Base-by-base conservation (phyloP, 2,329 filamentous ascomycete genomes). In the Colletotrichum cuscutae region DNA sequence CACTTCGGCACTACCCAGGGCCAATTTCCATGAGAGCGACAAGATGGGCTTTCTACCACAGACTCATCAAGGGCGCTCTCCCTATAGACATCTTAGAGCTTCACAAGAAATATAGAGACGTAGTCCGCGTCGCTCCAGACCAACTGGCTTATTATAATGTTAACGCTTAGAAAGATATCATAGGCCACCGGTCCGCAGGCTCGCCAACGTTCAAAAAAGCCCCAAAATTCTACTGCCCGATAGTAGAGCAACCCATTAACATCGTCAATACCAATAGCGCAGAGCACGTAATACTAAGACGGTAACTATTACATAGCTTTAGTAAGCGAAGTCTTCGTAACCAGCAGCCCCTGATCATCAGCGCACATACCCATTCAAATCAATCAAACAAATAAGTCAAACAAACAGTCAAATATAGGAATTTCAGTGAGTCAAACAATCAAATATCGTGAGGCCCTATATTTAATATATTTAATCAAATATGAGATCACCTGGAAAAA, bases 291-390 rank as follows among this genome's bases (percentile, higher is more conserved):
- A 71, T 74, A 9, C 69, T 76, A 9, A 73, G 79, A 4, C 68
- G 72, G 9, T 54, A 68, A 32, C 69, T 83, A 13, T 75, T 68
- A 0, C 79, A 78, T 32, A 80, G 77, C 24, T 83, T 83, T 73
- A 74, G 75, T 24, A 74, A 79, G n/a, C 68, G 75, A 63, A 63
- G 78, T 62, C 72, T 83, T 76, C 73, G 75, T 24, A 77, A 77
- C 4, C 80, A 82, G 57, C 76, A 82, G 61, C 74, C 76, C 0
- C 66, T 79, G 15, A 78, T 83, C 35, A 53, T n/a, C n/a, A n/a
- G n/a, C n/a, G n/a, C n/a, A n/a, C n/a, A n/a, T n/a, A n/a, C n/a
- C n/a, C n/a, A n/a, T n/a, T n/a, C n/a, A n/a, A n/a, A n/a, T n/a
- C n/a, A n/a, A n/a, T n/a, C n/a, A n/a, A n/a, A n/a, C n/a, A n/a